Percentiles rank a stretch among this genome's conserved stretches.
phyloP scores from a whole-genome alignment of 371 early-diverging fungal species.

The Apophysomyces variabilis region DNA sequence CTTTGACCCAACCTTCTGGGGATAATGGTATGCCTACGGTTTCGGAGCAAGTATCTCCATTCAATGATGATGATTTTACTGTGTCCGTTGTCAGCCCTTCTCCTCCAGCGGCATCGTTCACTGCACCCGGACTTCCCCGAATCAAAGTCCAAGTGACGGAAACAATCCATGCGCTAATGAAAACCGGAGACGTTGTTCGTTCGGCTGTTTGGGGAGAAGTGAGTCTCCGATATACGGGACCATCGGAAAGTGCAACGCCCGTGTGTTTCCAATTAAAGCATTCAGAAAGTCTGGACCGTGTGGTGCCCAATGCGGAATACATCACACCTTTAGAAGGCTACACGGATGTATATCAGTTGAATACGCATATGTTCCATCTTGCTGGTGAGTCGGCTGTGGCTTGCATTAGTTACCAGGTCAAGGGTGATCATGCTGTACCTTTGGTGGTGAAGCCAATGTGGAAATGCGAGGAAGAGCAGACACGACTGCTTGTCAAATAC shows the following conservation, averaged over 20 bases:
- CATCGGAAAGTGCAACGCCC: conserved; percentile 25
- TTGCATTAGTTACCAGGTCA: conserved; percentile 54
- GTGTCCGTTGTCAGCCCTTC: background rate
- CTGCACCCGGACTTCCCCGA: conserved; percentile 20
- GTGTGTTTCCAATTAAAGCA: conserved; percentile 44
- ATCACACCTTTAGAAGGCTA: conserved; percentile 28
- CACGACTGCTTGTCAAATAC: conserved; percentile 57
- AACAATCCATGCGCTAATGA: conserved; percentile 47
- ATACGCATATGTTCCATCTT: conserved; percentile 40
- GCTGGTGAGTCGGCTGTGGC: conserved; percentile 30
- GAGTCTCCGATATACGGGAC: conserved; percentile 43
- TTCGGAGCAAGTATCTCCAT: conserved; percentile 7
- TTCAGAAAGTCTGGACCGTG: conserved; percentile 35
- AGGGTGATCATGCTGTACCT: conserved; percentile 34
- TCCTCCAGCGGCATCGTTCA: background rate
- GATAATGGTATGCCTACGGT: background rate
- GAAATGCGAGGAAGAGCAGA: conserved; percentile 61
- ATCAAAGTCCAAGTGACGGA: conserved; percentile 46
- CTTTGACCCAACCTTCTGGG: background rate
- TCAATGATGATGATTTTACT: conserved; percentile 12
- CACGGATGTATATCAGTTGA: conserved; percentile 35
- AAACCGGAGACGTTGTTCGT: conserved; percentile 44
- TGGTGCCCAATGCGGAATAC: conserved; percentile 42
- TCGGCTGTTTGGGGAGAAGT: conserved; percentile 55
- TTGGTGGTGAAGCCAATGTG: conserved; percentile 57